Base-by-base conservation (phyloP, 176 grass and related monocot species). In the Coix lacrymajobi region DNA sequence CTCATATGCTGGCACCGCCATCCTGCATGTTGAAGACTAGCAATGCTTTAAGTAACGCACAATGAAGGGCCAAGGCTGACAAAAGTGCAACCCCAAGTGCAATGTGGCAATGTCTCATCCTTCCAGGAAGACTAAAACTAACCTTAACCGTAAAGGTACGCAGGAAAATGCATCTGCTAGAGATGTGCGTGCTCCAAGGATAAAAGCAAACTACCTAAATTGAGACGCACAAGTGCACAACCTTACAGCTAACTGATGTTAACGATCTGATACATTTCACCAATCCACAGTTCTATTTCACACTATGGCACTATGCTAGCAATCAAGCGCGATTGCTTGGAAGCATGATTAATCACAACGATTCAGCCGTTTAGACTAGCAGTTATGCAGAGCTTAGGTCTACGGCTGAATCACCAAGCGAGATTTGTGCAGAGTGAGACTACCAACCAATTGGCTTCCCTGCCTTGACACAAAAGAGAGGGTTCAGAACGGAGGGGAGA, bases 1-100 rank as follows among this genome's bases (percentile, higher is more conserved):
- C 15, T 93, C 96, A 57, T 98, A 98, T 12, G 96, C 91, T 3
- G 92, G 96, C 60, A 95, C 91, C 0, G 80, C 78, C 92, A 95
- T 95, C 88, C 96, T 98, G 86, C 8, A 11, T 22, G 66, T 49
- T 62, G 74, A 67, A 69, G 9, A 40, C 44, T 24, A 19, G 39
- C 46, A 44, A 34, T 32, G 34, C 32, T 36, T 78, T 2, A 80
- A 81, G 63, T 46, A 28, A 62, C 84, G 25, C 44, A 36, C 37
- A 76, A 38, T 9, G 40, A 2, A 17, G 65, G 20, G 2, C 69
- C 39, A 4, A 7, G 54, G 56, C 20, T 54, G 19, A 36, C 8
- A 58, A 6, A 33, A 79, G 13, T 76, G 24, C 56, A 64, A 48
- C 51, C 8, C 57, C 1, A 33, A 84, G 34, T 76, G 17, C 43